Evolutionary conservation across 257 asterid genomes (phyloP).

Genomic region (Ligustrum vulgare): DNA sequence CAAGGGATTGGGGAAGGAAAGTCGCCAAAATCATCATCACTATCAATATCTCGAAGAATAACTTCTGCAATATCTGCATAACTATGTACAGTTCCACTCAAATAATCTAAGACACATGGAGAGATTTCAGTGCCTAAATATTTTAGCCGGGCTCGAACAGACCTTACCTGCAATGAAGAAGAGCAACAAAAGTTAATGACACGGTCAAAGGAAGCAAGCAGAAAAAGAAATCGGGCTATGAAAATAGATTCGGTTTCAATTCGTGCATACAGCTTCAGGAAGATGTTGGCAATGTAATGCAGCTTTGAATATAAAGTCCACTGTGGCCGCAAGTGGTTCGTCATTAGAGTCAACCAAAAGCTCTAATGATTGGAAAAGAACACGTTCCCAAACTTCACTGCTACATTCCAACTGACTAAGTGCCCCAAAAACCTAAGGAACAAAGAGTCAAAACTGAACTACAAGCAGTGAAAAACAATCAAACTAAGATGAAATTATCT

Average conservation of each 20-base stretch:
- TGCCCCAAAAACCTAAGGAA: conserved; percentile 85
- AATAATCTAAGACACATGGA: conserved; percentile 79
- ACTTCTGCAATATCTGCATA: conserved; percentile 88
- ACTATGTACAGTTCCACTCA: conserved; percentile 75
- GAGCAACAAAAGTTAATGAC: conserved; percentile 20
- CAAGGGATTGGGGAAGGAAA: conserved; percentile 41
- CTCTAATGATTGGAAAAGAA: conserved; percentile 77
- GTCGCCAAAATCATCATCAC: conserved; percentile 56
- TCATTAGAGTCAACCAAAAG: conserved; percentile 77
- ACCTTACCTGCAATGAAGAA: conserved; percentile 65
- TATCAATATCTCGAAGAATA: conserved; percentile 74
- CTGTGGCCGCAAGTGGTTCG: conserved; percentile 87
- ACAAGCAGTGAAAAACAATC: conserved; percentile 6
- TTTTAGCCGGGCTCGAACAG: conserved; percentile 74
- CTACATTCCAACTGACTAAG: conserved; percentile 94
- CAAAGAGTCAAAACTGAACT: conserved; percentile 22
- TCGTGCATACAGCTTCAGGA: conserved; percentile 85
- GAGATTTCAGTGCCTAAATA: conserved; percentile 76
- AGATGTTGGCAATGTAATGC: conserved; percentile 92
- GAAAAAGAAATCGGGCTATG: conserved; percentile 1
- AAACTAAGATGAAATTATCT: conserved; percentile 1
- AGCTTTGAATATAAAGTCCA: conserved; percentile 88
- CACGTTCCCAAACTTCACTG: conserved; percentile 91
- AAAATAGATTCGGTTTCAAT: conserved; percentile 12
- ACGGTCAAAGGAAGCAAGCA: conserved; percentile 17